Percentiles rank a stretch among this genome's conserved stretches.
phyloP scores from a whole-genome alignment of 257 asterid species.

The Schizonepeta tenuifolia region DNA sequence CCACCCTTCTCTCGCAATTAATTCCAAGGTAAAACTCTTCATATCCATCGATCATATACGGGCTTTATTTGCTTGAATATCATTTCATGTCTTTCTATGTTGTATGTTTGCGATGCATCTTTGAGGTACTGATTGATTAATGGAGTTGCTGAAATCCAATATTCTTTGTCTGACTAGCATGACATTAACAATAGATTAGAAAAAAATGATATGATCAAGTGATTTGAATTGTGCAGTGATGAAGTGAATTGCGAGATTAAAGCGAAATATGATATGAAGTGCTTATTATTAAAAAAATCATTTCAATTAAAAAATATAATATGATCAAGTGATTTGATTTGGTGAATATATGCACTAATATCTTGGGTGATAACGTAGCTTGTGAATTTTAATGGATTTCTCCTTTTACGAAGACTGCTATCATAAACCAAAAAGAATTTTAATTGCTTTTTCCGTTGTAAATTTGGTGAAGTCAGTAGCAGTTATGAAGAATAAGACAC shows the following conservation, averaged over 20 bases:
- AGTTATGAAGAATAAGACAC: not conserved
- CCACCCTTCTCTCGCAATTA: conserved; percentile 70
- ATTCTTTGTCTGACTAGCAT: not conserved
- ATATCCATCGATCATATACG: not conserved
- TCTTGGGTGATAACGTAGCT: not conserved
- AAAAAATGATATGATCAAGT: not conserved
- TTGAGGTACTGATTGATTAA: not conserved
- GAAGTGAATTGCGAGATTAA: not conserved
- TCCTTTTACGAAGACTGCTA: not conserved
- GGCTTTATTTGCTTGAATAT: conserved; percentile 2
- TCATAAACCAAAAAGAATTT: not conserved
- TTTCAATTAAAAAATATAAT: no score
- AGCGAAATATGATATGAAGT: no score
- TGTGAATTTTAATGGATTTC: not conserved
- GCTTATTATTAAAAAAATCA: no score
- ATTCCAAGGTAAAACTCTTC: conserved; percentile 60
- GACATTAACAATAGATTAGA: not conserved
- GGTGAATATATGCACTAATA: not conserved
- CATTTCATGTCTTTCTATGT: not conserved
- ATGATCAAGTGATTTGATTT: no score
- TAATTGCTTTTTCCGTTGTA: not conserved
- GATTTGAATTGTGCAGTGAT: not conserved
- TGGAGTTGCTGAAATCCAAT: not conserved
- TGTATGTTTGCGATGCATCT: not conserved
- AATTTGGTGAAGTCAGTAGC: not conserved